Evolutionary conservation across 2,329 filamentous ascomycete species (phyloP), one percentile per base, ranked within the genome.

Genomic region (Apiospora saccharicola): DNA sequence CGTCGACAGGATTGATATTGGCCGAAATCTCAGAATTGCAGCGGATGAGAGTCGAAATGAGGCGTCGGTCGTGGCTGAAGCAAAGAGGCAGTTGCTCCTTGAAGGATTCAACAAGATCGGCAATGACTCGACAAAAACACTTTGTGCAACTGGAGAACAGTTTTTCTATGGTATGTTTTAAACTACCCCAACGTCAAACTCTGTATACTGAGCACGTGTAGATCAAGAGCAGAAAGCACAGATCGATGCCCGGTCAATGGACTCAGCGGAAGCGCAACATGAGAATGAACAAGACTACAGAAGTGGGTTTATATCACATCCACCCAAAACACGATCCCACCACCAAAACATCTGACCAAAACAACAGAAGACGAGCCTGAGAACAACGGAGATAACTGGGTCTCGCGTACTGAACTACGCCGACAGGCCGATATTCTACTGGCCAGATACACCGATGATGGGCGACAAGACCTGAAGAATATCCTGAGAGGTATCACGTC

Each of bases 361-460:
- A 1, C 5, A 37, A 10, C 1, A 4, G 53, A 37, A 1, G 26
- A 12, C 3, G 26, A 61, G 10, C 5, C 14, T 34, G 51, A 30
- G 30, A 12, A 3, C 2, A 8, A 7, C 16, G 3, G 22, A 1
- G 2, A 0, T 0, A 22, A 22, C 16, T 22, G 19, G 16, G 5
- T 37, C 16, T 61, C 30, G 37, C 53, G 53, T 34, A 37, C 26
- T 3, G 30, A 61, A n/a, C 30, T 61, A 1, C 53, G 53, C 37
- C 53, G 53, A 13, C 53, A 61, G 8, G 53, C 53, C 3, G 53
- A 37, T 2, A 1, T 22, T 22, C 1, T 61, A 13, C 30, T 61
- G 1, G 19, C 53, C 8, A 37, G 4, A 7, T 61, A 37, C 30
- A 37, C 53, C 26, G 53, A 61, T 10, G 53, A 61, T 30, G 53